These are phyloP conservation scores for Tritrichomonas musculus DNA, from an alignment of 208 protist species.

Conservation along the genomic window DNA sequence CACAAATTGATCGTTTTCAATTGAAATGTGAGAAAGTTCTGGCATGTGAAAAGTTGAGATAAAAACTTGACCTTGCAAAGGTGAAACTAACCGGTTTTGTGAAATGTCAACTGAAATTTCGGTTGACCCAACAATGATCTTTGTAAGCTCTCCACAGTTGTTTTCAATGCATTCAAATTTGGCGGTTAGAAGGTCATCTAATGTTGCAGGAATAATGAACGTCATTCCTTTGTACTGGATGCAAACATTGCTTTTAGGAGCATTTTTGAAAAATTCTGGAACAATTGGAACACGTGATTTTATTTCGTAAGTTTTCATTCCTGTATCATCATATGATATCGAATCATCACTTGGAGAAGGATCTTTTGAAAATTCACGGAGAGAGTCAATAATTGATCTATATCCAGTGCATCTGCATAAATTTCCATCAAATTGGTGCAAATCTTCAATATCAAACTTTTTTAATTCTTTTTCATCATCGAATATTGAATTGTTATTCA, in stretches of 20 bases:
- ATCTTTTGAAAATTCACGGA: neutral
- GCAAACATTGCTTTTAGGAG: neutral
- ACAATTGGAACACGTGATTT: neutral
- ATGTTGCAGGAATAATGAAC: neutral
- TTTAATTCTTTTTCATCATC: neutral
- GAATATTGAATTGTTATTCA: too few species aligned
- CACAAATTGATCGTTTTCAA: neutral
- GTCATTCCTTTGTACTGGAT: neutral
- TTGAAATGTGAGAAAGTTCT: neutral
- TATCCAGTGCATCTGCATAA: conserved; percentile 78
- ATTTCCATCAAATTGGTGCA: conserved; percentile 61
- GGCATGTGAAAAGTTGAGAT: neutral
- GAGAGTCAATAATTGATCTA: conserved; percentile 66
- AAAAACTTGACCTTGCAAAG: neutral
- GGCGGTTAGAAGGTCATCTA: neutral
- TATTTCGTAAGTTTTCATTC: neutral
- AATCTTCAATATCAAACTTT: neutral
- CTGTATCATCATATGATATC: neutral
- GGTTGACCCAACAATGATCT: neutral
- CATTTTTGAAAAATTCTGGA: neutral
- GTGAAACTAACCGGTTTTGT: too few species aligned
- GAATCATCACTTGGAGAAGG: neutral
- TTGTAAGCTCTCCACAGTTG: neutral
- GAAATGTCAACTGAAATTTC: neutral
- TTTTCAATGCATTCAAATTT: neutral